Evolutionary conservation across 805 yeast species (phyloP), one percentile per base, ranked within the genome.

Genomic region (Candida saitoana): DNA sequence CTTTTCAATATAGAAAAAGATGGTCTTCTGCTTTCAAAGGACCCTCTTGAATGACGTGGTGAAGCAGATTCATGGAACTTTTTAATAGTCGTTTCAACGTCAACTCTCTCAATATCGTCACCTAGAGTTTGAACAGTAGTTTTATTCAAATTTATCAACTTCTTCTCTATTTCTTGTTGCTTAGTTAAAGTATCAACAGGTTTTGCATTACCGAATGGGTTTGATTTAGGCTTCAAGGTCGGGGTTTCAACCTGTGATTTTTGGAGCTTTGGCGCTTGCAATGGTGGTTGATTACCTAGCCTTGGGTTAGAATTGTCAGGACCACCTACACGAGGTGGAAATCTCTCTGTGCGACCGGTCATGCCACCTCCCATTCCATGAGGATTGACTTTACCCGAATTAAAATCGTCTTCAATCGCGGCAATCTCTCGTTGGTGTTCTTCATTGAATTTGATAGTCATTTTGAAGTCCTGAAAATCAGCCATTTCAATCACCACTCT

Each of bases 191-290:
- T 79, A 59, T 87, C 96, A 4, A 87, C 91, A 1, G 96, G 96
- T 62, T 79, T 85, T 1, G 96, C 96, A 3, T 76, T 67, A 0
- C 96, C 96, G 66, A 88, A 87, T 4, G 95, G 93, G 56, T 80
- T 85, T 0, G 75, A 48, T 51, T 76, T 81, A 3, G 68, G 62
- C 56, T 52, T 65, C 51, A 59, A 46, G 41, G 59, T 34, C 42
- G 52, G 18, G 40, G 37, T 16, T 16, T 14, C 8, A 3, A 24
- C 12, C 5, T 36, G 38, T 8, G 19, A 14, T 24, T 24, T 16
- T 41, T 43, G 43, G 38, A 47, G 27, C 27, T 6, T 38, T 15
- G 34, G 39, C 11, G 18, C 40, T 30, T 19, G 38, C 14, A 15
- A 40, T 17, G 14, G 32, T 18, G 29, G 40, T 24, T 22, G 38